Conservation (phyloP, 2,329 filamentous ascomycete species). For the Venturia oleaginea region DNA sequence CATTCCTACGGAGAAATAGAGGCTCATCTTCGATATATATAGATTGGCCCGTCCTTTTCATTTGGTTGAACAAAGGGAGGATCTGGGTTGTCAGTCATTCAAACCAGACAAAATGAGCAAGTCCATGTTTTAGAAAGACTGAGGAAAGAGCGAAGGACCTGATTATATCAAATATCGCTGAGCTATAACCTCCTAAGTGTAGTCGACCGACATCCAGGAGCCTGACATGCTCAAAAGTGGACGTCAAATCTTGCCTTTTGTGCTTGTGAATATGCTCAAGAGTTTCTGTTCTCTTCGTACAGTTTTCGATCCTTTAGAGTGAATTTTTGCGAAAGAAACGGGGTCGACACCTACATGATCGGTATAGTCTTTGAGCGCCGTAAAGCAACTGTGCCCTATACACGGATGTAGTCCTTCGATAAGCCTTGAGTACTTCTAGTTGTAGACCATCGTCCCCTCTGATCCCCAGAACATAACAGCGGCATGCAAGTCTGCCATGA, state of each 20-base stretch:
- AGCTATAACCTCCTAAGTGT: neutral
- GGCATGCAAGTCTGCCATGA: neutral
- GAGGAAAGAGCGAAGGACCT: neutral
- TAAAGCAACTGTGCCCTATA: neutral
- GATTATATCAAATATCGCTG: neutral
- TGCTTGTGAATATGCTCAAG: too few species aligned
- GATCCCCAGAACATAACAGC: conserved; percentile 2
- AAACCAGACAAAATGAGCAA: neutral
- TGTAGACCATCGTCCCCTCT: conserved; percentile 26
- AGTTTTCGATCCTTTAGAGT: neutral
- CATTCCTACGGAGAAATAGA: neutral
- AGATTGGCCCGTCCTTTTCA: neutral
- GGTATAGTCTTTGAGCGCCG: neutral
- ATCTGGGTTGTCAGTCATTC: neutral
- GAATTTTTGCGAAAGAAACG: too few species aligned
- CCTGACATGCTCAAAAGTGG: too few species aligned
- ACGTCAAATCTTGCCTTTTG: too few species aligned
- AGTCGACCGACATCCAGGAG: neutral
- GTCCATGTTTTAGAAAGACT: neutral
- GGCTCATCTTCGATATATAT: conserved; percentile 3
- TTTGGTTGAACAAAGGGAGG: neutral
- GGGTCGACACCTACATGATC: neutral
- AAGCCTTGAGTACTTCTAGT: conserved; percentile 17
- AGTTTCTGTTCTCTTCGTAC: neutral
- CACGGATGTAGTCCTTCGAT: conserved; percentile 5